A percentile compares a stretch with the other conserved stretches of the same genome.
phyloP scores from a whole-genome alignment of 306 rosid species.

The Fragaria iinumae region DNA sequence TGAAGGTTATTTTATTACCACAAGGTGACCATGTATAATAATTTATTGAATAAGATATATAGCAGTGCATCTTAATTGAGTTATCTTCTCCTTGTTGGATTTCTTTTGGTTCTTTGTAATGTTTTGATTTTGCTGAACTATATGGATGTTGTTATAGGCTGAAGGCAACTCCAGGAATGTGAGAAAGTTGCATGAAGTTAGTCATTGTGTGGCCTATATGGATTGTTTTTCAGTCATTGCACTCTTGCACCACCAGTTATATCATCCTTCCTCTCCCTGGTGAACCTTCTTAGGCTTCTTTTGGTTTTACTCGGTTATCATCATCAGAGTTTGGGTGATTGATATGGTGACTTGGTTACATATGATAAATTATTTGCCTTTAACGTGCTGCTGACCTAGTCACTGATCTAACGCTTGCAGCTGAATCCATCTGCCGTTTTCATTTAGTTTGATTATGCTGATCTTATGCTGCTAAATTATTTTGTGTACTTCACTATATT shows the following conservation, averaged over 20 bases:
- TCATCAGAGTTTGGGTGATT: too few relatives aligned
- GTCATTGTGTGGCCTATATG: neutral
- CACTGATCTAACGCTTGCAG: neutral
- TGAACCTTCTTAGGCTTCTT: too few relatives aligned
- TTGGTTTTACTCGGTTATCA: too few relatives aligned
- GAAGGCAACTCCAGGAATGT: neutral
- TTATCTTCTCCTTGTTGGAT: neutral
- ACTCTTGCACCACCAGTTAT: neutral
- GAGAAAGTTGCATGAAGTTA: neutral
- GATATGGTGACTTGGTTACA: neutral
- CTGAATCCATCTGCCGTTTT: neutral
- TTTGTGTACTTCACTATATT: neutral
- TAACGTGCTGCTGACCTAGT: neutral
- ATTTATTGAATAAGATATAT: neutral
- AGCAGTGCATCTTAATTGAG: too few relatives aligned
- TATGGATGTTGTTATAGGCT: neutral
- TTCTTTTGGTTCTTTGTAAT: neutral
- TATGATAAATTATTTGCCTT: neutral
- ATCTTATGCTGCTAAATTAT: too few relatives aligned
- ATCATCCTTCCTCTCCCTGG: too few relatives aligned
- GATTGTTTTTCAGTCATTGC: neutral
- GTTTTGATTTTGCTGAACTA: too few relatives aligned
- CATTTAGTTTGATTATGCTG: neutral
- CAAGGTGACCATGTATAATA: constrained; percentile 1
- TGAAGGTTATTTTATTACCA: neutral